phyloP scores from a whole-genome alignment of 2,329 filamentous ascomycete genomes.

The Neofusicoccum ribis region DNA sequence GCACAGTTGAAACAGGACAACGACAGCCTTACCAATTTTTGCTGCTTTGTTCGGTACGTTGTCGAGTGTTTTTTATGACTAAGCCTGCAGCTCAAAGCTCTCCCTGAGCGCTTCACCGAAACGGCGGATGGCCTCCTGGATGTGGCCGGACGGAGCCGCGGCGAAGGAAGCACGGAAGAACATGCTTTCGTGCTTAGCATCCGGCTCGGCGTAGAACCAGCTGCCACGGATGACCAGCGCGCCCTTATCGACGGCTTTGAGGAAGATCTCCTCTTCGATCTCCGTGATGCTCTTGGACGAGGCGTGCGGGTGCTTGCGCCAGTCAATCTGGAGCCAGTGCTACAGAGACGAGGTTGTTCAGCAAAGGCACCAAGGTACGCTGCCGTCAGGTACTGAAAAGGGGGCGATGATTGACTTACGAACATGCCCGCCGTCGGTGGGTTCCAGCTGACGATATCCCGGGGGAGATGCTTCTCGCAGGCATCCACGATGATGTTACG shows the following conservation, averaged over 20 bases:
- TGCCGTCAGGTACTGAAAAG: not conserved
- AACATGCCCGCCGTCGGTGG: conserved; percentile 92
- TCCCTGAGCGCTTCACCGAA: conserved; percentile 73
- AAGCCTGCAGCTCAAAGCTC: conserved; percentile 52
- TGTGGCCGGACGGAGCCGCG: conserved; percentile 61
- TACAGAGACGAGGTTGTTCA: conserved; percentile 29
- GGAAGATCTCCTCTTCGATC: conserved; percentile 86
- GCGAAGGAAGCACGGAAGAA: conserved; percentile 93
- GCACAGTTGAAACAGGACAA: no score
- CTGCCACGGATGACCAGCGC: conserved; percentile 81
- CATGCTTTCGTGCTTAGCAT: conserved; percentile 60
- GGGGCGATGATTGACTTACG: conserved; percentile 54
- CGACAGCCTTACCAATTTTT: no score
- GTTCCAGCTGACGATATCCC: conserved; percentile 74
- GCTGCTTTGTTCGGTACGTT: no score
- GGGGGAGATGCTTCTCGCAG: conserved; percentile 75
- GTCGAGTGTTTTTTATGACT: no score
- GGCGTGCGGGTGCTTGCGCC: conserved; percentile 64
- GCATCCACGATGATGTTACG: conserved; percentile 75
- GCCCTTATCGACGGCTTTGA: conserved; percentile 70
- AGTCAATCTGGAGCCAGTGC: conserved; percentile 74
- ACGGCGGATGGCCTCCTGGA: conserved; percentile 54
- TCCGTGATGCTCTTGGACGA: conserved; percentile 52
- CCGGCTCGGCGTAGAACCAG: conserved; percentile 83
- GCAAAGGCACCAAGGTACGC: not conserved